phyloP scores from a whole-genome alignment of 2,329 filamentous ascomycete species.

The Pestalotiopsis sp. region DNA sequence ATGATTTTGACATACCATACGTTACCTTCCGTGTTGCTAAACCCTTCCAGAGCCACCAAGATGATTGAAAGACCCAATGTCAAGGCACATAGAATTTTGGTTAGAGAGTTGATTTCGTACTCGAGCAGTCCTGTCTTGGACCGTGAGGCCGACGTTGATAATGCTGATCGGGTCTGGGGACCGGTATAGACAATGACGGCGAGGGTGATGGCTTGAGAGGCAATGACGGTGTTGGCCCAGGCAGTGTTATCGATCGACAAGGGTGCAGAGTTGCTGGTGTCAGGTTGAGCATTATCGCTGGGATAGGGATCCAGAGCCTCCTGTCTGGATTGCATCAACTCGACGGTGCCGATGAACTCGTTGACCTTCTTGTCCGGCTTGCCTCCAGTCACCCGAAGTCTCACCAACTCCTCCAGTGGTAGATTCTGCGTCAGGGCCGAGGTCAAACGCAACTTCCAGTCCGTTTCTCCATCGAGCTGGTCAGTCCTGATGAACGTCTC shows the following conservation, averaged over 20 bases:
- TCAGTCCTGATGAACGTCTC: slow-evolving; percentile 98
- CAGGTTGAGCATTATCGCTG: slow-evolving; percentile 35
- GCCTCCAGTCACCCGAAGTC: slow-evolving; percentile 75
- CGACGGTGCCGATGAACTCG: slow-evolving; percentile 88
- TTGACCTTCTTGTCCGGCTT: slow-evolving; percentile 95
- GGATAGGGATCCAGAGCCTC: slow-evolving; percentile 48
- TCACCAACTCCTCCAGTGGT: slow-evolving; percentile 70
- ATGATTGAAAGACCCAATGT: slow-evolving; percentile 86
- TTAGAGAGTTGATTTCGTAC: slow-evolving; percentile 94
- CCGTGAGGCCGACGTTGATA: slow-evolving; percentile 88
- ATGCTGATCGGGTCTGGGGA: slow-evolving; percentile 86
- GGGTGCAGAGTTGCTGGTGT: slow-evolving; percentile 62
- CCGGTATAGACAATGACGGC: slow-evolving; percentile 95
- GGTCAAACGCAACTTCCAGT: slow-evolving; percentile 94
- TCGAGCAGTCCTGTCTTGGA: slow-evolving; percentile 94
- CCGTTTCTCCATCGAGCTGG: slow-evolving; percentile 95
- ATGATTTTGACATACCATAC: slow-evolving; percentile 97
- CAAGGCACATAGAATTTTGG: slow-evolving; percentile 90
- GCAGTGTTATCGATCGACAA: slow-evolving; percentile 96
- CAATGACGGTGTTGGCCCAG: slow-evolving; percentile 97
- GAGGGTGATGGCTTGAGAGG: slow-evolving; percentile 85
- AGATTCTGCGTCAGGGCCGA: slow-evolving; percentile 85
- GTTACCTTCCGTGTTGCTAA: slow-evolving; percentile 66
- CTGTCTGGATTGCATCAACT: slow-evolving; percentile 64
- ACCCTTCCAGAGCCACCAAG: slow-evolving; percentile 85